Percentiles rank a stretch among this genome's conserved stretches.
These are phyloP conservation scores for Globisporangium recalcitrans DNA, from an alignment of 352 stramenopile species.

Conservation along the genomic window DNA sequence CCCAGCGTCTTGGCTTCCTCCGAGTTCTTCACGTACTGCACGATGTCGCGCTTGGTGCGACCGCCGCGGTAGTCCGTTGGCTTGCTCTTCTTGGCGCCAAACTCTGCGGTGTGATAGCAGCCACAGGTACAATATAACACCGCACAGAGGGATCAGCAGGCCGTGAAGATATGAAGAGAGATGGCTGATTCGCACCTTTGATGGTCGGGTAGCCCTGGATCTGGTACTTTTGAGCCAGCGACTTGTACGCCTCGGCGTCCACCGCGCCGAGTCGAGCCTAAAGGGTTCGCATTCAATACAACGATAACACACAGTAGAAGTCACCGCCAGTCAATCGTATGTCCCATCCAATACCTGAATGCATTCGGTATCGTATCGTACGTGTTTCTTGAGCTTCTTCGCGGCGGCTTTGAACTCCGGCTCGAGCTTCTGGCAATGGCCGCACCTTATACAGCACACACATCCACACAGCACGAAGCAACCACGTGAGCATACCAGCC, in stretches of 20 bases:
- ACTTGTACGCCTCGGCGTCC: conserved; percentile 53
- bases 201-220: conserved; percentile 79
- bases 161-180: no score
- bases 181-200: conserved; percentile 47
- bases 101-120: no score
- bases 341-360: neutral
- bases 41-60: conserved; percentile 53
- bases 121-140: no score
- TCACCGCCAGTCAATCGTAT: neutral
- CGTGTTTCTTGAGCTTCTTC: conserved; percentile 79
- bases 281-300: neutral
- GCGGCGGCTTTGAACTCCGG: conserved; percentile 87
- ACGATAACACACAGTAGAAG: neutral
- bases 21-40: conserved; percentile 70
- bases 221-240: conserved; percentile 70
- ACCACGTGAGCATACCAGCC: neutral
- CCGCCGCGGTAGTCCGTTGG: conserved; percentile 66
- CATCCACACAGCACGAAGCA: neutral
- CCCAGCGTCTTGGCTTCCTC: conserved; percentile 64
- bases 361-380: conserved; percentile 15
- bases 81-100: conserved; percentile 78
- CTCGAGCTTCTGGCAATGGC: conserved; percentile 89
- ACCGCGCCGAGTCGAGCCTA: conserved; percentile 67
- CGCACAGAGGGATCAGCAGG: neutral
- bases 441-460: conserved; percentile 44